Conservation (phyloP, 768 basidiomycete genomes). For the Termitomyces eurrhizus region DNA sequence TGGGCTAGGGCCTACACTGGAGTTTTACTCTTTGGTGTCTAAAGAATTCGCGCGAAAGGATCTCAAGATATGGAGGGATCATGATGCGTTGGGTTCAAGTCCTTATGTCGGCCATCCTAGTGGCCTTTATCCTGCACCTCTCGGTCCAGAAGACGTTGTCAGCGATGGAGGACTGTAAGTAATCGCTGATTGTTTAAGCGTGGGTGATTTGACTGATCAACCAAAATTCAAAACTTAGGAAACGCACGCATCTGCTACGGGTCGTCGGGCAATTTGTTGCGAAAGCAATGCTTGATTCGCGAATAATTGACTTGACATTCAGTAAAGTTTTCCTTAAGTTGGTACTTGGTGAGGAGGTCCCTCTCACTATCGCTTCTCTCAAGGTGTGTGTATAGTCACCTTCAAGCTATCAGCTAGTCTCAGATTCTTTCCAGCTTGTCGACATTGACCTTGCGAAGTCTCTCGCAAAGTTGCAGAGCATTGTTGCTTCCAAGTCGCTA, state of each 20-base stretch:
- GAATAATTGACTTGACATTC: conserved; percentile 94
- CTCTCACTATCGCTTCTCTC: conserved; percentile 77
- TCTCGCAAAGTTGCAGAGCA: conserved; percentile 69
- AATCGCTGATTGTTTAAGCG: not conserved
- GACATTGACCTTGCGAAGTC: conserved; percentile 86
- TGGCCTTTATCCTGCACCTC: conserved; percentile 88
- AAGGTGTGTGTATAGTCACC: conserved; percentile 43
- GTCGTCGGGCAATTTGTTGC: conserved; percentile 96
- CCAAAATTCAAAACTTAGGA: conserved; percentile 38
- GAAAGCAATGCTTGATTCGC: conserved; percentile 94
- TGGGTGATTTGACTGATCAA: not conserved
- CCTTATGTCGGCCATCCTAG: conserved; percentile 78
- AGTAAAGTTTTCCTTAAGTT: conserved; percentile 95
- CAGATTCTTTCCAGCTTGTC: conserved; percentile 51
- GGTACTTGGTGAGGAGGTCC: conserved; percentile 82
- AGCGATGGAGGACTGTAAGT: conserved; percentile 75
- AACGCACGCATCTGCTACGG: conserved; percentile 80
- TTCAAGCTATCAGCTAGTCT: conserved; percentile 7
- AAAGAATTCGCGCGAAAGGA: conserved; percentile 90
- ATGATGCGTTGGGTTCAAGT: conserved; percentile 57
- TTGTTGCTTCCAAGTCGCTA: conserved; percentile 45
- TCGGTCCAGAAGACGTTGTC: conserved; percentile 61
- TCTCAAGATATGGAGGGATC: conserved; percentile 89
- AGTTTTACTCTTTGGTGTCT: conserved; percentile 97
- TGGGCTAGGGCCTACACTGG: conserved; percentile 93